Percentiles rank a stretch among this genome's conserved stretches.
These are phyloP conservation scores for Inga leiocalycina DNA, from an alignment of 306 rosid species.

Conservation along the genomic window DNA sequence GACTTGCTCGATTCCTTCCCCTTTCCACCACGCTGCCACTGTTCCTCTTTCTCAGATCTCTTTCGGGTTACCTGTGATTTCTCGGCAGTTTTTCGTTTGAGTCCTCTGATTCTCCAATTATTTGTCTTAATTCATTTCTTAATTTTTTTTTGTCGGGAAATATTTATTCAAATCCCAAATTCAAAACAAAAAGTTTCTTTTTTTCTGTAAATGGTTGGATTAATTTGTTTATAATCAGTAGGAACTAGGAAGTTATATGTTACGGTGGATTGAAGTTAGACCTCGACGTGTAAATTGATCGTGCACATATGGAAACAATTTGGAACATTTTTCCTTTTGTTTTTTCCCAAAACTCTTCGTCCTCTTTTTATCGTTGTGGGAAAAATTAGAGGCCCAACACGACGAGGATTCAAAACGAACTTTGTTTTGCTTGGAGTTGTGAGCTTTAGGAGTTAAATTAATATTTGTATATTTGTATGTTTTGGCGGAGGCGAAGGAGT, in stretches of 20 bases:
- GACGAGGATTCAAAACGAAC: constrained; percentile 33
- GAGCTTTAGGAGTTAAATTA: background rate
- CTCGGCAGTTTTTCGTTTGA: constrained; percentile 35
- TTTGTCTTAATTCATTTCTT: constrained; percentile 36
- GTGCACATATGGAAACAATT: constrained; percentile 26
- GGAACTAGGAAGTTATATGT: background rate
- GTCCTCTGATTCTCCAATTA: constrained; percentile 14
- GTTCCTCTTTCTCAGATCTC: constrained; percentile 44
- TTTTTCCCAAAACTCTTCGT: background rate
- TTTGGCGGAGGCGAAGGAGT: constrained; percentile 38
- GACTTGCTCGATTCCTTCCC: constrained; percentile 8
- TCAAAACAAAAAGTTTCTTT: constrained; percentile 15
- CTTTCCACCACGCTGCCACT: constrained; percentile 21
- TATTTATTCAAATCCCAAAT: background rate
- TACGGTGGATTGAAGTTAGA: background rate
- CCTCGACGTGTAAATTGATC: background rate
- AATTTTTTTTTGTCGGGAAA: background rate
- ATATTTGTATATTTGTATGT: constrained; percentile 54
- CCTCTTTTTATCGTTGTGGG: background rate
- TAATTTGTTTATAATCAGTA: constrained; percentile 25
- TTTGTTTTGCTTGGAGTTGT: constrained; percentile 5
- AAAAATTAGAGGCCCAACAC: constrained; percentile 30
- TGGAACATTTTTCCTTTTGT: background rate
- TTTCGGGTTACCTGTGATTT: constrained; percentile 41
- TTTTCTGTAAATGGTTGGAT: constrained; percentile 10